These are phyloP conservation scores for Tilletiopsis washingtonensis DNA, from an alignment of 1,284 basidiomycete genomes.

Conservation along the genomic window DNA sequence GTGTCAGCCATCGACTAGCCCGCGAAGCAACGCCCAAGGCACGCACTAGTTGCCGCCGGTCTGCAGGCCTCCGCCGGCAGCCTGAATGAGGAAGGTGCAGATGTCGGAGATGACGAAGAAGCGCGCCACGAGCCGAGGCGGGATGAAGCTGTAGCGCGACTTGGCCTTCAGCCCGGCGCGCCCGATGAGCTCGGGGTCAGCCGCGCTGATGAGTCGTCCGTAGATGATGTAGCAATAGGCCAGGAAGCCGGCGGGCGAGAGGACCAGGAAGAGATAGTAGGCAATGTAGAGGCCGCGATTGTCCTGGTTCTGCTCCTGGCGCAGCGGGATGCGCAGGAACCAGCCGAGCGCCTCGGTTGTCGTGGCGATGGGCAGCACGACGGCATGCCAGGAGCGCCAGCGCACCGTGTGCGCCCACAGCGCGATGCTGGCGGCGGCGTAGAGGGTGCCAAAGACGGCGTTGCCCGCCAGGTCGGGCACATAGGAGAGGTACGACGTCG, in stretches of 20 bases:
- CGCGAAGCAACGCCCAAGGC: too few species aligned
- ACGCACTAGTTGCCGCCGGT: too few species aligned
- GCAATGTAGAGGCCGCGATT: slow-evolving; percentile 15
- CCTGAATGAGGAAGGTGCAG: slow-evolving; percentile 14
- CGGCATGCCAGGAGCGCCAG: slow-evolving; percentile 12
- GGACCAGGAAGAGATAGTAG: slow-evolving; percentile 25
- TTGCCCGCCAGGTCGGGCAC: slow-evolving; percentile 19
- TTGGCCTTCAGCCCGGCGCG: not conserved
- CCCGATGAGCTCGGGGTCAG: slow-evolving; percentile 13
- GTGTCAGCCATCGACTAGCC: too few species aligned
- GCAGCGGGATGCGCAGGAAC: not conserved
- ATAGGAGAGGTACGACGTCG: slow-evolving; percentile 13
- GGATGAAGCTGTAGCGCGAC: slow-evolving; percentile 7
- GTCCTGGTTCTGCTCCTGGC: not conserved
- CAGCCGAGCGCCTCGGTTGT: not conserved
- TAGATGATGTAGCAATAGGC: slow-evolving; percentile 34
- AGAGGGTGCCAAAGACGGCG: slow-evolving; percentile 14
- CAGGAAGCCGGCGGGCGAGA: slow-evolving; percentile 25
- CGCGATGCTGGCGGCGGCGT: slow-evolving; percentile 7
- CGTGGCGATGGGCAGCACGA: slow-evolving; percentile 26
- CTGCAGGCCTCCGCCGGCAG: slow-evolving; percentile 21
- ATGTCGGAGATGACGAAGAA: slow-evolving; percentile 35
- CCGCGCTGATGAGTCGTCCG: slow-evolving; percentile 18
- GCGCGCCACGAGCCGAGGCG: slow-evolving; percentile 11
- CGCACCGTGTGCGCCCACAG: slow-evolving; percentile 13